Evolutionary conservation across 306 rosid species (phyloP).

Genomic region (Prinsepia uniflora): DNA sequence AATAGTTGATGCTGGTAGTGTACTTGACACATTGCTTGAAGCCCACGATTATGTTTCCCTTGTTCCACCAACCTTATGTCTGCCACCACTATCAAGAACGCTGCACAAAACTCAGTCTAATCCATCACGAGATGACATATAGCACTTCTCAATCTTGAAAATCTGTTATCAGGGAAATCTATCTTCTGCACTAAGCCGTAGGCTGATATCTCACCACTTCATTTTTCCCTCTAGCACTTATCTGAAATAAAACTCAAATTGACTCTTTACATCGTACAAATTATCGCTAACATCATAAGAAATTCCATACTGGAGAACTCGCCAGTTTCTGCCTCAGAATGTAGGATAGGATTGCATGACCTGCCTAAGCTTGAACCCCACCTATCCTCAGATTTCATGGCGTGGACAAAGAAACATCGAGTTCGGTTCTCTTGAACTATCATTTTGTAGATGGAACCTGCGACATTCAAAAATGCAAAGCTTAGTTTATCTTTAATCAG

Average conservation of each 20-base stretch:
- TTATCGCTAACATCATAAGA: constrained; percentile 2
- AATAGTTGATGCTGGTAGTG: background rate
- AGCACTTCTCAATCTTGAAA: background rate
- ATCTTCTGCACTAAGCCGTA: background rate
- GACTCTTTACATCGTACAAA: background rate
- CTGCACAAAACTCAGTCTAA: background rate
- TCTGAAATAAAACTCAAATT: background rate
- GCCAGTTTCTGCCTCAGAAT: background rate
- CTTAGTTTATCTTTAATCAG: background rate
- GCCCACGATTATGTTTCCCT: background rate
- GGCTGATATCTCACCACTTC: background rate
- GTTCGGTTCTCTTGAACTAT: background rate
- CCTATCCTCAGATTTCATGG: background rate
- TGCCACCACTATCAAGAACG: background rate
- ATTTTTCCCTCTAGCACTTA: background rate
- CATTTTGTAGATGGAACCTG: background rate
- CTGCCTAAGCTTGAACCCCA: background rate
- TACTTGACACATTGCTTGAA: background rate
- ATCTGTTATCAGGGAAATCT: background rate
- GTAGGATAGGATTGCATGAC: background rate
- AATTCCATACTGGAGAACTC: background rate
- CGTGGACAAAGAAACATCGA: background rate
- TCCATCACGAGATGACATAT: background rate
- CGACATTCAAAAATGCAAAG: background rate
- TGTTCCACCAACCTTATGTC: background rate